A percentile compares a stretch with the other conserved stretches of the same genome.
Evolutionary conservation across 2,329 filamentous ascomycete genomes (phyloP).

Genomic region (Paramyrothecium roridum): DNA sequence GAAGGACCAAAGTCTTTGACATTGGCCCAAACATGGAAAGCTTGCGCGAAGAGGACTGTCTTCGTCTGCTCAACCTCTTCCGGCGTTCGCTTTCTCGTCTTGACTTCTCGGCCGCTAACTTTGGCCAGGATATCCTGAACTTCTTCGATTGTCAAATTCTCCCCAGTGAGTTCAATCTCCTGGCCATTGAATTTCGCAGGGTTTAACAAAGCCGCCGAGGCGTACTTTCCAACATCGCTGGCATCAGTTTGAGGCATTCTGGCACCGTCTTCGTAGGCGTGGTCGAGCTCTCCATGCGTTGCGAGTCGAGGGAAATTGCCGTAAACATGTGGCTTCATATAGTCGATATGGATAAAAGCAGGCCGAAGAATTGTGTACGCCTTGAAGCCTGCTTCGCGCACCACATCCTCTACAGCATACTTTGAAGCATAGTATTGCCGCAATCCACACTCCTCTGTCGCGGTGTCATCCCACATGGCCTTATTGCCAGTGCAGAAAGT

Average conservation of each 20-base stretch:
- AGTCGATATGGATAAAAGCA: conserved; percentile 22
- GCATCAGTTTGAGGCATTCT: conserved; percentile 23
- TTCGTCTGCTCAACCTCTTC: conserved; percentile 6
- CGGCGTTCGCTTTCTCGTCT: conserved; percentile 8
- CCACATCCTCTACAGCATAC: conserved; percentile 27
- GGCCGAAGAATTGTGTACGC: conserved; percentile 31
- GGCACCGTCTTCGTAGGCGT: conserved; percentile 14
- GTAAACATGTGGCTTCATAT: conserved; percentile 13
- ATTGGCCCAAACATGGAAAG: conserved; percentile 10
- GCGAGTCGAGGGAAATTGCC: conserved; percentile 25
- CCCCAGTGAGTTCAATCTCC: conserved; percentile 25
- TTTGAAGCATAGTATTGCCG: conserved; percentile 33
- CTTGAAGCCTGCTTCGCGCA: conserved; percentile 21
- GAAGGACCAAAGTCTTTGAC: conserved; percentile 3
- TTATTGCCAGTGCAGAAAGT: conserved; percentile 13
- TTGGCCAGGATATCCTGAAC: conserved; percentile 19
- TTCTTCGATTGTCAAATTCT: conserved; percentile 25
- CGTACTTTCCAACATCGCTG: conserved; percentile 27
- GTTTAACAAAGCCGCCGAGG: conserved; percentile 24
- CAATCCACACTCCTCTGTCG: conserved; percentile 9
- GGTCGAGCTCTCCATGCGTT: conserved; percentile 20
- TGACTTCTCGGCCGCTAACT: conserved; percentile 26
- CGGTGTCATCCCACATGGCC: conserved; percentile 17
- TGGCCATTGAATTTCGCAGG: conserved; percentile 23
- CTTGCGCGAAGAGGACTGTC: not conserved